Evolutionary conservation across 495 filamentous ascomycete genomes (phyloP).

Genomic region (Lepraria neglecta): DNA sequence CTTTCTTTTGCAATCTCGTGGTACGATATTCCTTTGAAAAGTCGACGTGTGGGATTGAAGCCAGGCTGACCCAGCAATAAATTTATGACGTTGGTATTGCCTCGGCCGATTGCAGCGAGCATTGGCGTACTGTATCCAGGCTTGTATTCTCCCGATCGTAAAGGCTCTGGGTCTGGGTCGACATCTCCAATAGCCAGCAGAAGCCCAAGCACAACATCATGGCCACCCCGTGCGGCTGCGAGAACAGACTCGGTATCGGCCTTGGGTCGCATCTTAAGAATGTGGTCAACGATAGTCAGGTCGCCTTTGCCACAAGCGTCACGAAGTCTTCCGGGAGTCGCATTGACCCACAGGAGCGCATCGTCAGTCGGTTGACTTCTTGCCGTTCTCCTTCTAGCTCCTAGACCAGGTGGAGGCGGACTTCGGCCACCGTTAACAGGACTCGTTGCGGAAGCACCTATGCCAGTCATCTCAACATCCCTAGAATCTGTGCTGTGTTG

Average conservation of each 20-base stretch:
- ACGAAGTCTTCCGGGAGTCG: constrained; percentile 63
- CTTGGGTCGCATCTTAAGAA: constrained; percentile 67
- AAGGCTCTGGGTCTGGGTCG: constrained; percentile 70
- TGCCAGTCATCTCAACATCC: constrained; percentile 55
- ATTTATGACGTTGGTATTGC: constrained; percentile 73
- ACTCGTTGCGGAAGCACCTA: constrained; percentile 58
- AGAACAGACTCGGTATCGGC: constrained; percentile 82
- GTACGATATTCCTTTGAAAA: constrained; percentile 66
- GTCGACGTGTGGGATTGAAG: constrained; percentile 69
- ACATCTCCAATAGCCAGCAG: constrained; percentile 74
- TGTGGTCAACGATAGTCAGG: constrained; percentile 66
- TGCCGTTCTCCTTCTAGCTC: constrained; percentile 46
- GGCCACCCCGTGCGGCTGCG: constrained; percentile 86
- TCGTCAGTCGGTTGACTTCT: constrained; percentile 56
- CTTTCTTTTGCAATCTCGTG: constrained; percentile 76
- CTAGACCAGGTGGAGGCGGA: constrained; percentile 39
- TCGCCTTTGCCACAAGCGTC: constrained; percentile 80
- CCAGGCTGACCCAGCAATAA: constrained; percentile 69
- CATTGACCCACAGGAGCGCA: constrained; percentile 55
- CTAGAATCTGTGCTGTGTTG: constrained; percentile 40
- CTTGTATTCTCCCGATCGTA: constrained; percentile 41
- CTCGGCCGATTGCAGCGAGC: constrained; percentile 86
- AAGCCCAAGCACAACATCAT: constrained; percentile 77
- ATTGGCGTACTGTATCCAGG: constrained; percentile 74
- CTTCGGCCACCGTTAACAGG: constrained; percentile 53